These are phyloP conservation scores for Coccomyxa sp. DNA, from an alignment of 139 green algal genomes.

Conservation along the genomic window DNA sequence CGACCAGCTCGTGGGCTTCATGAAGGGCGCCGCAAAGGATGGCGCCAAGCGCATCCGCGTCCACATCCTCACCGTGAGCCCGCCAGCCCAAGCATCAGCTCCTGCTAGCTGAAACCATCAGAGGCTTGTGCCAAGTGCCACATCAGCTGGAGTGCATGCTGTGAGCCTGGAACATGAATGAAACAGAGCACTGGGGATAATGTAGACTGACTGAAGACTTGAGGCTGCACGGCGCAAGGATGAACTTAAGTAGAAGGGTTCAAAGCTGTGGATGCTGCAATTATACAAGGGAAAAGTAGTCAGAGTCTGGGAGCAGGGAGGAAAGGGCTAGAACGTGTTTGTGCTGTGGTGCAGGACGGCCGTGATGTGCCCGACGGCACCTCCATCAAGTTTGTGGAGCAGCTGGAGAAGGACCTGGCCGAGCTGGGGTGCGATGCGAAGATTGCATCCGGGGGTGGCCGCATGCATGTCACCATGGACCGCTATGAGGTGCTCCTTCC, in stretches of 20 bases:
- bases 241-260: no score
- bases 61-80: constrained; percentile 75
- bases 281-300: no score
- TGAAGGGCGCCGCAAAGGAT: constrained; percentile 65
- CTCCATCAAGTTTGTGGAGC: constrained; percentile 63
- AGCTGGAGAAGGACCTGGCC: constrained; percentile 69
- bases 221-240: no score
- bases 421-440: constrained; percentile 58
- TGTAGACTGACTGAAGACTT: no score
- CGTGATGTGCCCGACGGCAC: constrained; percentile 89
- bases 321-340: no score
- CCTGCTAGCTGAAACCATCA: no score
- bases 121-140: no score
- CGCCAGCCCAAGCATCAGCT: neutral
- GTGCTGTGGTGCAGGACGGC: constrained; percentile 51
- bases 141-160: no score
- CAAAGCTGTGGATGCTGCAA: no score
- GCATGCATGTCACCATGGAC: constrained; percentile 97
- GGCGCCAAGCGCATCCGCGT: constrained; percentile 85
- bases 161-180: no score
- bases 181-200: no score
- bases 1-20: constrained; percentile 70
- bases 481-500: constrained; percentile 78
- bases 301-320: no score
- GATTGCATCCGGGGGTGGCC: constrained; percentile 89